phyloP scores from a whole-genome alignment of 2,329 filamentous ascomycete species.

The Microcyclosporella mali region DNA sequence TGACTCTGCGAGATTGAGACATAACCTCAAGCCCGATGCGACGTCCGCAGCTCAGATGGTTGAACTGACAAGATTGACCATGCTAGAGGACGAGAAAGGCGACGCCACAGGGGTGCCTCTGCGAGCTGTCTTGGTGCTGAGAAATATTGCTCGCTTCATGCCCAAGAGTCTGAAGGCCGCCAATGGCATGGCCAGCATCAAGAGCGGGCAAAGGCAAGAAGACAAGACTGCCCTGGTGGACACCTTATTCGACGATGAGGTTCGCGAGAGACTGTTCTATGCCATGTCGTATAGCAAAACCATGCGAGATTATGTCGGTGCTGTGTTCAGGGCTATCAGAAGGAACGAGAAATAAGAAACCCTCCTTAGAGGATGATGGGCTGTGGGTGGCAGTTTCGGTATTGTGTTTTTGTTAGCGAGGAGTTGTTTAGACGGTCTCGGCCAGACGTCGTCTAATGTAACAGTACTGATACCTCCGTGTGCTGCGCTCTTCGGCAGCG shows the following conservation, averaged over 20 bases:
- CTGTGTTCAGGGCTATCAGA: constrained; percentile 19
- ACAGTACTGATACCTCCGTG: no score
- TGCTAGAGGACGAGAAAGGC: constrained; percentile 43
- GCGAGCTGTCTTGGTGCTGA: constrained; percentile 67
- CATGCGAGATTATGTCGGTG: constrained; percentile 20
- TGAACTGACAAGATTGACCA: constrained; percentile 37
- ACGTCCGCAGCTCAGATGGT: constrained; percentile 8
- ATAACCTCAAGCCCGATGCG: constrained; percentile 19
- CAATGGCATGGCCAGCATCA: constrained; percentile 10
- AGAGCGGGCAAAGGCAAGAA: constrained; percentile 13
- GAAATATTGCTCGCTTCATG: constrained; percentile 62
- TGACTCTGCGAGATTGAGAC: constrained; percentile 22
- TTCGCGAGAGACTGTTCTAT: constrained; percentile 20
- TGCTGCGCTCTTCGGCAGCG: no score
- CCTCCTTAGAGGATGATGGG: no score
- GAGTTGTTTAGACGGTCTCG: no score
- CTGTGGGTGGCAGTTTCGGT: no score
- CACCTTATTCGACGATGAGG: constrained; percentile 19
- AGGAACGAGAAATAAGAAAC: constrained; percentile 6
- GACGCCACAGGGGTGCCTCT: constrained; percentile 73
- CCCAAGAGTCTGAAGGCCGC: constrained; percentile 17
- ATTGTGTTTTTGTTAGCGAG: no score
- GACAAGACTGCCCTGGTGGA: constrained; percentile 17
- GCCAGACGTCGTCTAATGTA: no score
- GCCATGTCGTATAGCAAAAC: constrained; percentile 22